Evolutionary conservation across 1,139 yeast genomes (phyloP).

Genomic region (Scheffersomyces stambukii): DNA sequence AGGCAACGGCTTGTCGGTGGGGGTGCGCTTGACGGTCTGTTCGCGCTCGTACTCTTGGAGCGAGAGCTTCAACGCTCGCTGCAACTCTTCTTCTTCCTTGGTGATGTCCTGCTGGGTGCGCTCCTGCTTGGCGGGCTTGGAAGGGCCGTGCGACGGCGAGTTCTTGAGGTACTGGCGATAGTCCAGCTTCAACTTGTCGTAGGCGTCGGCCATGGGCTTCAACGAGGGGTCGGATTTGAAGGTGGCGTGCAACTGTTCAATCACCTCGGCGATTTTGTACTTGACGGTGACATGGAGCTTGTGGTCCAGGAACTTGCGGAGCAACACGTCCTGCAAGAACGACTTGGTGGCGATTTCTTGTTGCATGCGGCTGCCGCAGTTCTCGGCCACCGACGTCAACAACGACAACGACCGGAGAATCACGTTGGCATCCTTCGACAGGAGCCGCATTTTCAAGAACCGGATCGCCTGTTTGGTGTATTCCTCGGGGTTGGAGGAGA

Average conservation of each 20-base stretch:
- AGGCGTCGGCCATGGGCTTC: constrained; percentile 63
- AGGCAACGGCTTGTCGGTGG: constrained; percentile 30
- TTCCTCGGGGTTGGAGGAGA: constrained; percentile 67
- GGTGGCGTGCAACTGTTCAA: constrained; percentile 58
- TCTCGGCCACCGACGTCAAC: constrained; percentile 77
- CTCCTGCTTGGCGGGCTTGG: constrained; percentile 58
- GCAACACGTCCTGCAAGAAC: constrained; percentile 54
- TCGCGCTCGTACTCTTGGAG: constrained; percentile 58
- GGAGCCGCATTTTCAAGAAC: constrained; percentile 49
- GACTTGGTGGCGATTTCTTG: constrained; percentile 73
- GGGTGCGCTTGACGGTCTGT: constrained; percentile 25
- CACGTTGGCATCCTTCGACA: constrained; percentile 72
- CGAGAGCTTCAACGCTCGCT: constrained; percentile 74
- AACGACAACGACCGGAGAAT: constrained; percentile 70
- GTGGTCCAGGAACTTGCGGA: constrained; percentile 52
- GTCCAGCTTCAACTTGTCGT: constrained; percentile 35
- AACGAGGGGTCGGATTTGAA: constrained; percentile 72
- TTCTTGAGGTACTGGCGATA: constrained; percentile 39
- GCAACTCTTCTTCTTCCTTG: constrained; percentile 77
- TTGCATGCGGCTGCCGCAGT: constrained; percentile 85
- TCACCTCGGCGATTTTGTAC: constrained; percentile 58
- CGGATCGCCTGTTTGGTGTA: constrained; percentile 50
- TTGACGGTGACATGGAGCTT: constrained; percentile 68
- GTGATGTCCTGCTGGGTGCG: constrained; percentile 45
- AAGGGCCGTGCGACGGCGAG: constrained; percentile 32